Evolutionary conservation across 257 asterid species (phyloP), one percentile per base, ranked within the genome.

Genomic region (Capsicum pubescens): DNA sequence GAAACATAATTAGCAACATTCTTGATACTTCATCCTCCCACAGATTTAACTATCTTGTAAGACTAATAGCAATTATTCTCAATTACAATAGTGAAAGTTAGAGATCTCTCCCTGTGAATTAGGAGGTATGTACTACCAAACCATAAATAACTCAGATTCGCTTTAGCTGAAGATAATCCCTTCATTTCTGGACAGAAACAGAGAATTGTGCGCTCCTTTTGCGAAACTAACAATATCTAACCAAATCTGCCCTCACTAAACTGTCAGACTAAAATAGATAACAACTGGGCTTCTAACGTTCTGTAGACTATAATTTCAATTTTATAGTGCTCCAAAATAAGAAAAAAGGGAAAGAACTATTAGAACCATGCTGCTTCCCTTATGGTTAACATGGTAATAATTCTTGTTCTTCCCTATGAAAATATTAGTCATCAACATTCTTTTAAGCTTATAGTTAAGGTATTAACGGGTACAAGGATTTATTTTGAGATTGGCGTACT

Each of bases 1-100:
- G 88, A 82, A 52, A 19, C 78, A 54, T 84, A 79, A 80, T 32
- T 21, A 74, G 48, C 46, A 52, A 26, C 48, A 26, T 76, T 76
- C 15, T 26, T 14, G 63, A 76, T 76, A 54, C 21, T 50, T 14
- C 81, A 14, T 26, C 60, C 85, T 68, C 7, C 52, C 55, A 48
- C 52, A 16, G 42, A 35, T 83, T 68, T 12, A 69, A 83, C 21
- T 67, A 64, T n/a, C 35, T 54, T 57, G 72, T n/a, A 57, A 58
- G 50, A 76, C 14, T 14, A 76, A 2, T 52, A 21, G 81, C 64
- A 76, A 26, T 8, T 76, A 52, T 76, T 52, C 14, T 12, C 4
- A 0, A 72, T 58, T 72, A 46, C 50, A 42, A 12, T 39, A 17
- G 35, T 32, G 15, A 7, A 19, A 2, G 58, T 79, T 74, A 52